These are phyloP conservation scores for Naganishia friedmannii DNA, from an alignment of 768 basidiomycete species.

Conservation along the genomic window DNA sequence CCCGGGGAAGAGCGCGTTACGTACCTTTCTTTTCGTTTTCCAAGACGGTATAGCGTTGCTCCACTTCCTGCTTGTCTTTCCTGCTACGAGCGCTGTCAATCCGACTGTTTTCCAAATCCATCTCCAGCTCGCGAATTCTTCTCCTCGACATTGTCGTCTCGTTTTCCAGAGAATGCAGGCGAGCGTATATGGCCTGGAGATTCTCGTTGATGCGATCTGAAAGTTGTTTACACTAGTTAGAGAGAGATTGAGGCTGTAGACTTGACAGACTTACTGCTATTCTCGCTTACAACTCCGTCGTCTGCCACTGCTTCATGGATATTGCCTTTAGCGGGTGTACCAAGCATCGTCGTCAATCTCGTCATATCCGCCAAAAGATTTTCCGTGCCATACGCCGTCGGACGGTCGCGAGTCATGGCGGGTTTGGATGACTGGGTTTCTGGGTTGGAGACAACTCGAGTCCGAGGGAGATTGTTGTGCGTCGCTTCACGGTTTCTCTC, in stretches of 20 bases:
- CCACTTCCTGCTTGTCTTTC: constrained; percentile 1
- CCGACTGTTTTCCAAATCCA: constrained; percentile 64
- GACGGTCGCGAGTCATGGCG: constrained; percentile 3
- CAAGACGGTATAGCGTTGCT: constrained; percentile 10
- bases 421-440: constrained; percentile 3
- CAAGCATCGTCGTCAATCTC: constrained; percentile 47
- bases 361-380: constrained; percentile 41
- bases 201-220: constrained; percentile 16
- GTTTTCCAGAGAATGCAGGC: constrained; percentile 58
- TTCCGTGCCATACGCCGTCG: not conserved
- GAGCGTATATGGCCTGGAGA: constrained; percentile 2
- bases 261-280: constrained; percentile 38
- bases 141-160: constrained; percentile 78
- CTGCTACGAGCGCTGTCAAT: not conserved
- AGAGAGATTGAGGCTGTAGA: not conserved
- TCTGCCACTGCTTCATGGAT: constrained; percentile 38
- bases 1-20: not conserved
- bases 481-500: not conserved
- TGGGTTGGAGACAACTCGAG: constrained; percentile 10
- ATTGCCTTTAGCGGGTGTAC: constrained; percentile 47
- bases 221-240: constrained; percentile 51
- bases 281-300: constrained; percentile 41
- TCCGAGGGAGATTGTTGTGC: not conserved
- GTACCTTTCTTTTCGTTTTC: constrained; percentile 13
- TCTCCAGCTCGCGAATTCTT: constrained; percentile 80